Evolutionary conservation across 78 protist species (phyloP).

Genomic region (Creolimax fragrantissima): DNA sequence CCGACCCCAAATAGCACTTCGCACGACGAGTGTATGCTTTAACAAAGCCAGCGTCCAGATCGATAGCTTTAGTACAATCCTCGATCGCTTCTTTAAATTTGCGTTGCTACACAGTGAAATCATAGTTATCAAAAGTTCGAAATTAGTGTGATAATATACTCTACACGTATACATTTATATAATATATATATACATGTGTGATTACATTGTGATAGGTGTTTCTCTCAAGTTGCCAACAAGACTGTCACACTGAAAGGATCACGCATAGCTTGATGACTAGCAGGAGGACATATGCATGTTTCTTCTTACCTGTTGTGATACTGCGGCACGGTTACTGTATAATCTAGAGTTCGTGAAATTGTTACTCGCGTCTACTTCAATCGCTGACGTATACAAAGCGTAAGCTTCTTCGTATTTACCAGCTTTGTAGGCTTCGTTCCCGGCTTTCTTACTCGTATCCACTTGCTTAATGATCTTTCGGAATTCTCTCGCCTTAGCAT

Average conservation of each 20-base stretch:
- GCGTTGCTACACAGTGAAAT: not conserved
- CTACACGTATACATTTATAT: no score
- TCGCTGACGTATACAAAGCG: conserved; percentile 19
- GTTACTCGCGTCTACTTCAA: conserved; percentile 20
- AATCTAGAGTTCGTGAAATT: not conserved
- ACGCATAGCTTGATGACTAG: no score
- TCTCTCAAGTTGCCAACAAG: no score
- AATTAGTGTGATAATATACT: no score
- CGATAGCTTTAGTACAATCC: not conserved
- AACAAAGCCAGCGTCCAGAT: not conserved
- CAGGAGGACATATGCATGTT: no score
- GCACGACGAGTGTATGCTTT: conserved; percentile 13
- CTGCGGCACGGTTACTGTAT: conserved; percentile 35
- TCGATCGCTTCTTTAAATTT: not conserved
- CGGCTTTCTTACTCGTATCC: not conserved
- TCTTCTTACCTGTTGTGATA: not conserved
- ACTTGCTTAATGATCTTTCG: not conserved
- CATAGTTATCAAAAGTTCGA: no score
- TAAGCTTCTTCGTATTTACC: conserved; percentile 16
- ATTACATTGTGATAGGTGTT: no score
- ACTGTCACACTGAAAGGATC: no score
- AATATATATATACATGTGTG: no score
- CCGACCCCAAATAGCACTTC: not conserved
- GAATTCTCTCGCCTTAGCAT: not conserved
- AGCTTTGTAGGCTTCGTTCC: conserved; percentile 21